Base-by-base conservation (phyloP, 106 monocot species). In the Platanthera guangdongensis region DNA sequence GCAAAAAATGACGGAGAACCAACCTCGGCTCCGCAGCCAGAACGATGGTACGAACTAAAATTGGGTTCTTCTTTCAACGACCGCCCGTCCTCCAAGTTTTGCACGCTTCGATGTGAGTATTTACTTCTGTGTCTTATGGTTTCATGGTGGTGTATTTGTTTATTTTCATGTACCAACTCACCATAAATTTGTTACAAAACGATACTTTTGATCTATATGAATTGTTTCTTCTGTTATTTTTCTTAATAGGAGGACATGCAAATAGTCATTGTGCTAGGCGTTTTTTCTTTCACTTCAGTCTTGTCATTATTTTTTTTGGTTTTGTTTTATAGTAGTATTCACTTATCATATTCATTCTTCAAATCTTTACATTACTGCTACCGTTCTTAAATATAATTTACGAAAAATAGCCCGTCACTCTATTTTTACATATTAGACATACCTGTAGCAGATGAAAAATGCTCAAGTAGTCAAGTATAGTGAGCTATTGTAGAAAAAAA, bases 91-190 rank as follows among this genome's bases (percentile, higher is more conserved):
- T 25, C 48, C 16, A 62, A 73, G 49, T 74, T 64, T 22, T 51
- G 60, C 74, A 84, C 86, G 7, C 86, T 89, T 19, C 86, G 89
- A 79, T 89, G 89, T 89, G 65, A 82, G 89, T 74, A 51, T 47
- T 57, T 18, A n/a, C 45, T 1, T 39, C 45, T 47, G 16, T 70
- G 46, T 47, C 5, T 3, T 70, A 7, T 46, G 70, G 16, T 70
- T 47, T 62, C 4, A 8, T 21, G 39, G 39, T 8, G 28, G 2
- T 32, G 11, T 18, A 68, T 1, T 32, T 2, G 9, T 68, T 39
- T 39, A 30, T 68, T 46, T 11, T 39, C 45, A 12, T 68, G 3
- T 9, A 48, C 25, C 12, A 9, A 13, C 4, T 48, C 47, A 18
- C 47, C 14, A 3, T 70, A 13, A 48, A 70, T 3, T 14, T 48